Evolutionary conservation across 106 monocot species (phyloP).

Genomic region (Dioscorea zingiberensis): DNA sequence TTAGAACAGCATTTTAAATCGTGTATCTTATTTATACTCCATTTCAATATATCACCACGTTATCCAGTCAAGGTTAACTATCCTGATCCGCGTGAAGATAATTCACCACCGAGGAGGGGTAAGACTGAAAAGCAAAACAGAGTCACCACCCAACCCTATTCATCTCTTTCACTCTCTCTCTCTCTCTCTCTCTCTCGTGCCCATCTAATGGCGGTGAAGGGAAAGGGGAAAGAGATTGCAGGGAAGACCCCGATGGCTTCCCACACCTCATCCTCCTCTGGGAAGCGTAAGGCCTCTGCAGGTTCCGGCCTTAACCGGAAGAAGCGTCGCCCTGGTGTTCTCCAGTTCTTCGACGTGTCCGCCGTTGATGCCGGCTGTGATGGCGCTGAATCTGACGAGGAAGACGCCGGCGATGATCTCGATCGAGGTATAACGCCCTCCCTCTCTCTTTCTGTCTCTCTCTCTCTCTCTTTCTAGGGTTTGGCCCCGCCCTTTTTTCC

Average conservation of each 20-base stretch:
- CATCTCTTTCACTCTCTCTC: too few species aligned
- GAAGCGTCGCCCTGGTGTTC: constrained; percentile 31
- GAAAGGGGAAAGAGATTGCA: constrained; percentile 52
- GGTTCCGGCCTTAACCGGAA: constrained; percentile 9
- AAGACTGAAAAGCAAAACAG: too few species aligned
- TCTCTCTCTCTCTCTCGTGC: not conserved
- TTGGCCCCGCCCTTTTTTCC: not conserved
- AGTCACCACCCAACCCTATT: too few species aligned
- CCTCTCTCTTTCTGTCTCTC: not conserved
- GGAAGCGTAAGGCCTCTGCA: not conserved
- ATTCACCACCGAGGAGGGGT: too few species aligned
- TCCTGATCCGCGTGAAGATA: too few species aligned
- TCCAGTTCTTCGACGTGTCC: constrained; percentile 57
- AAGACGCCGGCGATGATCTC: constrained; percentile 6
- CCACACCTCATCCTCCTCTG: constrained; percentile 1
- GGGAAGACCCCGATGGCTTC: constrained; percentile 9
- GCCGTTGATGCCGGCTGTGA: constrained; percentile 30
- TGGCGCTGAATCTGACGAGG: constrained; percentile 16
- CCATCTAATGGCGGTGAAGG: constrained; percentile 45
- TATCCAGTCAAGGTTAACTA: too few species aligned
- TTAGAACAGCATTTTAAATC: too few species aligned
- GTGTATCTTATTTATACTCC: too few species aligned
- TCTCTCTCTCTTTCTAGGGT: constrained; percentile 6
- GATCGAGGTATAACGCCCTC: constrained; percentile 3
- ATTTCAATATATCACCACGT: too few species aligned